These are phyloP conservation scores for Aaosphaeria pasadenensis DNA, from an alignment of 2,329 filamentous ascomycete species.

Conservation along the genomic window DNA sequence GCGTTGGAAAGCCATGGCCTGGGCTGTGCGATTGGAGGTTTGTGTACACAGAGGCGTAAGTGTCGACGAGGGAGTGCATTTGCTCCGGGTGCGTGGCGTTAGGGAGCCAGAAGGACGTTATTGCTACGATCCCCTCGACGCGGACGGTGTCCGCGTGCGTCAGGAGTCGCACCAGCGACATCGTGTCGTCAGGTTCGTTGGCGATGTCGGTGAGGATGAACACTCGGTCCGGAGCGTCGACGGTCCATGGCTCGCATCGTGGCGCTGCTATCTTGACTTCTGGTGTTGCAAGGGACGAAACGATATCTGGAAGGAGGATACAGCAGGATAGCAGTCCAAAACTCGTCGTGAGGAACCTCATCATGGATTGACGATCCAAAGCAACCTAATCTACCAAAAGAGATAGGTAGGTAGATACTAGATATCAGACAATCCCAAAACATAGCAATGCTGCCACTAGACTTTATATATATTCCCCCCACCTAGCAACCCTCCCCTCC, in stretches of 20 bases:
- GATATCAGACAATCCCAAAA: too few species aligned
- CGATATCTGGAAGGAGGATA: too few species aligned
- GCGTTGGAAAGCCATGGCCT: conserved; percentile 38
- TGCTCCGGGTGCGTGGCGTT: conserved; percentile 10
- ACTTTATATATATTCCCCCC: too few species aligned
- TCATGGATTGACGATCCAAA: too few species aligned
- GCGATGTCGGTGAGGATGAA: conserved; percentile 24
- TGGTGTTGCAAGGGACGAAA: too few species aligned
- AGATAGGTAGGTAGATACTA: too few species aligned
- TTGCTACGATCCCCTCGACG: conserved; percentile 18
- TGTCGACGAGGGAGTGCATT: conserved; percentile 10
- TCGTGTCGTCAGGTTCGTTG: conserved; percentile 28
- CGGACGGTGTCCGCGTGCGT: conserved; percentile 16
- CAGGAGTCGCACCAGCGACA: conserved; percentile 21
- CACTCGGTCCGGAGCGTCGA: conserved; percentile 16
- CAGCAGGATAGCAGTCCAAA: too few species aligned
- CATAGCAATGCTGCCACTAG: too few species aligned
- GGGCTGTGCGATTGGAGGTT: conserved; percentile 47
- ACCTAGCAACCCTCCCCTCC: too few species aligned
- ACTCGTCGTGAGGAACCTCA: too few species aligned
- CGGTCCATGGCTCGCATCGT: conserved; percentile 7
- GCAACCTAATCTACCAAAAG: too few species aligned
- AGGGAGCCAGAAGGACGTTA: conserved; percentile 27
- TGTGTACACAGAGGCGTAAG: conserved; percentile 15
- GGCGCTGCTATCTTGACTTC: too few species aligned